Percentiles rank a stretch among this genome's conserved stretches.
Conservation (phyloP, 1,284 basidiomycete species). For the Malassezia sp. region DNA sequence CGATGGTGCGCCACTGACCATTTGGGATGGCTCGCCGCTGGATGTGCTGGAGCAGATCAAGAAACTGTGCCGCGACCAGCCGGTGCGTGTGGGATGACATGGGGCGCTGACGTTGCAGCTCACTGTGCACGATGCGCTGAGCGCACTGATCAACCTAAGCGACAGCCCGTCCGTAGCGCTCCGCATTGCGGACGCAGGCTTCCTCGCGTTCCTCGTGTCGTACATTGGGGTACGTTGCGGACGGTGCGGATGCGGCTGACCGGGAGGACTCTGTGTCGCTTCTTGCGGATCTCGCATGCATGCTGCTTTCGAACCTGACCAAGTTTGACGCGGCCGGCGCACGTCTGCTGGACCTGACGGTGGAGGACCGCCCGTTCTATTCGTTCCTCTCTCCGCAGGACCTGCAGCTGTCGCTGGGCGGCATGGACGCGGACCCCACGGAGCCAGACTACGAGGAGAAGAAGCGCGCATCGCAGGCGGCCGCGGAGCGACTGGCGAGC, state of each 20-base stretch:
- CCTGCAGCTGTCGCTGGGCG: constrained; percentile 27
- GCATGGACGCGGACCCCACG: constrained; percentile 37
- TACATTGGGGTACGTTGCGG: constrained; percentile 57
- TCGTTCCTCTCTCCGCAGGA: constrained; percentile 33
- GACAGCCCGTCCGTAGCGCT: constrained; percentile 65
- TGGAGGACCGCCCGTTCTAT: constrained; percentile 37
- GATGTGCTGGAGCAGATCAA: constrained; percentile 58
- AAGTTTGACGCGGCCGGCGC: constrained; percentile 63
- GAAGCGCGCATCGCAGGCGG: constrained; percentile 25
- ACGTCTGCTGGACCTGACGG: constrained; percentile 56
- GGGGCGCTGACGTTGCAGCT: constrained; percentile 33
- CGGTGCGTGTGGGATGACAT: constrained; percentile 3
- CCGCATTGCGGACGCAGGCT: constrained; percentile 60
- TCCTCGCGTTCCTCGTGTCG: constrained; percentile 71
- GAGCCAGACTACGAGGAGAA: constrained; percentile 33
- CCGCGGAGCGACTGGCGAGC: constrained; percentile 25
- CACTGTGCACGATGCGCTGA: constrained; percentile 87
- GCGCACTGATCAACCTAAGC: constrained; percentile 83
- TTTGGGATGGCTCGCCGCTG: constrained; percentile 31
- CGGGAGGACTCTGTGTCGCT: constrained; percentile 64
- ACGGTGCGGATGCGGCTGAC: constrained; percentile 39
- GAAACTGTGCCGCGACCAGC: constrained; percentile 69
- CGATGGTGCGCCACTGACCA: constrained; percentile 25
- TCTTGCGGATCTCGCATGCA: constrained; percentile 83
- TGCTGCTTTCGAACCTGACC: constrained; percentile 91